Base-by-base conservation (phyloP, 2,329 filamentous ascomycete species). In the Colletotrichum sp. region DNA sequence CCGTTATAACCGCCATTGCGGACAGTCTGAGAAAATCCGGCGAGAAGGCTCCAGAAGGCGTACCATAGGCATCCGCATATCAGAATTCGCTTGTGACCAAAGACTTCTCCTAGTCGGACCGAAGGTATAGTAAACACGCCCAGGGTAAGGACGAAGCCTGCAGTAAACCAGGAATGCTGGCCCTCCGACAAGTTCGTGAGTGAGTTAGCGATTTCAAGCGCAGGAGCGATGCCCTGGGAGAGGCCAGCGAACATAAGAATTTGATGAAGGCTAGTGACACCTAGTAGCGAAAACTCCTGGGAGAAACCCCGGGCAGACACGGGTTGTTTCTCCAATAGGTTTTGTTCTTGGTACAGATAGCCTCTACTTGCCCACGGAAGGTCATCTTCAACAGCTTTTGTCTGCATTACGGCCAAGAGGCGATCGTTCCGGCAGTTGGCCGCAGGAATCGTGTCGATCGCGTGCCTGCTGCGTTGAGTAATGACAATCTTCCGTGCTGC, bases 121-220 rank as follows among this genome's bases (percentile, higher is more conserved):
- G 87, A 88, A 3, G 90, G 83, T 4, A 93, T 84, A 36, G 93
- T 89, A 78, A 92, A 92, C 0, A 90, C 89, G 13, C 91, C 91
- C 7, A 86, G 84, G 7, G 86, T 90, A 78, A 93, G 81, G 12
- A 85, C 87, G 79, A 92, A 93, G 2, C 90, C 90, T 1, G 90
- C 90, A 13, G 90, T 85, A 63, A 90, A 87, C 90, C 91, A 93
- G 63, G 86, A 87, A 16, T 91, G 82, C n/a, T 87, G 81, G 10
- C 86, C 87, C 12, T 28, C 30, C 9, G 28, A 26, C 12, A 61
- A 21, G 48, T 70, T 24, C 16, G 34, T 43, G 16, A 76, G 67
- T 16, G 71, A 70, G 12, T 52, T 3, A 8, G 64, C 48, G 24
- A 74, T 70, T 5, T n/a, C 48, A 13, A 73, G 43, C 18, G 59